Percentiles rank a stretch among this genome's conserved stretches.
phyloP scores from a whole-genome alignment of 2,329 filamentous ascomycete genomes.

The Xylariaceae sp. region DNA sequence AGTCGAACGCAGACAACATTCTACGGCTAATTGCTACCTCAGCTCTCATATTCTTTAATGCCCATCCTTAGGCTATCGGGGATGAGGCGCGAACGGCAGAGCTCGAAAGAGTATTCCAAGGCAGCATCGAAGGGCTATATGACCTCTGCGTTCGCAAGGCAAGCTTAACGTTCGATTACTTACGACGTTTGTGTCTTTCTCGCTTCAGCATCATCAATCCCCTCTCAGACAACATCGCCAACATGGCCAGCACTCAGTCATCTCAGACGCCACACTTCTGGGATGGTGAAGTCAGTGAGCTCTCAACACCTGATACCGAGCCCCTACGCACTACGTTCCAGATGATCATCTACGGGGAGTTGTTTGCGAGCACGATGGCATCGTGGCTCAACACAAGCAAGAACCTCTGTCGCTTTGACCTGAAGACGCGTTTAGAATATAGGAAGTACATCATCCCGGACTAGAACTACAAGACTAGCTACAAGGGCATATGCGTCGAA shows the following conservation, averaged over 20 bases:
- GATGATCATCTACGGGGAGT: slow-evolving; percentile 12
- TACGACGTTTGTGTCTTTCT: slow-evolving; percentile 26
- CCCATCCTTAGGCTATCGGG: slow-evolving; percentile 39
- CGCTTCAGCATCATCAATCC: slow-evolving; percentile 11
- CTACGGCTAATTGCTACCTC: slow-evolving; percentile 38
- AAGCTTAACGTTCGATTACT: slow-evolving; percentile 37
- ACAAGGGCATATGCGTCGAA: background rate
- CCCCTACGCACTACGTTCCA: slow-evolving; percentile 5
- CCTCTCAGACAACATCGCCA: slow-evolving; percentile 6
- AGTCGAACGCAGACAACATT: slow-evolving; percentile 32
- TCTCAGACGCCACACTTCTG: slow-evolving; percentile 5
- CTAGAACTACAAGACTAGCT: background rate
- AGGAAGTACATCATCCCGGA: slow-evolving; percentile 14
- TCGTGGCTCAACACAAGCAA: background rate
- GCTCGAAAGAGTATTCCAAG: slow-evolving; percentile 27
- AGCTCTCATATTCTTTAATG: slow-evolving; percentile 40
- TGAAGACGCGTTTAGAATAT: slow-evolving; percentile 5
- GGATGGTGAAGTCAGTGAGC: slow-evolving; percentile 4
- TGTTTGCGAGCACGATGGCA: slow-evolving; percentile 1
- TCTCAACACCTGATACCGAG: slow-evolving; percentile 4
- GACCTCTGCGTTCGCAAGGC: slow-evolving; percentile 33
- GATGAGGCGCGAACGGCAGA: slow-evolving; percentile 24
- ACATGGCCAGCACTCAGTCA: slow-evolving; percentile 5
- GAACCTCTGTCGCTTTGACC: background rate
- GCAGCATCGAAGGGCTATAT: slow-evolving; percentile 38